A percentile compares a stretch with the other conserved stretches of the same genome.
Conservation (phyloP, 2,329 filamentous ascomycete genomes). For the Paramyrothecium roridum region DNA sequence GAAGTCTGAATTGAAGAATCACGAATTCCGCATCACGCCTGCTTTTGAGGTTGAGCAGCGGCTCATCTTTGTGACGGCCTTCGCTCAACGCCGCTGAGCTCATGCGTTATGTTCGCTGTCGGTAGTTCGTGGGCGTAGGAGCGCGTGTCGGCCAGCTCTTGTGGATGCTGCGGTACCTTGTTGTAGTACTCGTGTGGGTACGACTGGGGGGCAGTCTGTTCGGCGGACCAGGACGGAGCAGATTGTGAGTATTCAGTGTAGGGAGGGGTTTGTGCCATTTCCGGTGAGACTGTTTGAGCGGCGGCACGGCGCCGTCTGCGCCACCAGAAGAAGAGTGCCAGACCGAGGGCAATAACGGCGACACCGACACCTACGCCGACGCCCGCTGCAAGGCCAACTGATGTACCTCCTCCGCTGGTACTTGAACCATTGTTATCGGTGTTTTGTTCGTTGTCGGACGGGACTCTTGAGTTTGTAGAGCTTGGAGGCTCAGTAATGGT, state of each 20-base stretch:
- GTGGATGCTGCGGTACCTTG: background rate
- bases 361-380: conserved; percentile 24
- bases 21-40: too few relatives aligned
- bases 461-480: background rate
- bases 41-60: background rate
- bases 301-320: conserved; percentile 4
- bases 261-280: background rate
- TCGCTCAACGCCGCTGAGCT: background rate
- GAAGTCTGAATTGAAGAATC: too few relatives aligned
- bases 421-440: conserved; percentile 2
- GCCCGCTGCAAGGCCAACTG: conserved; percentile 23
- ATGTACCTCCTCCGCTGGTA: conserved; percentile 13
- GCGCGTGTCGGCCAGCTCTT: background rate
- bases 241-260: too few relatives aligned
- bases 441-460: background rate
- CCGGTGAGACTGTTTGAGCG: background rate
- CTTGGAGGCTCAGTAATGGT: background rate
- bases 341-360: conserved; percentile 17
- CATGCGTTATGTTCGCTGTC: background rate
- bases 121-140: background rate
- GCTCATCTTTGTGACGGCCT: background rate
- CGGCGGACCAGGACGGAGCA: too few relatives aligned
- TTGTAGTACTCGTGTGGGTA: background rate
- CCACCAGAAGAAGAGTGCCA: conserved; percentile 22
- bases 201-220: too few relatives aligned